A percentile compares a stretch with the other conserved stretches of the same genome.
Conservation (phyloP, 345 rosid genomes). For the Iberis pinnata region DNA sequence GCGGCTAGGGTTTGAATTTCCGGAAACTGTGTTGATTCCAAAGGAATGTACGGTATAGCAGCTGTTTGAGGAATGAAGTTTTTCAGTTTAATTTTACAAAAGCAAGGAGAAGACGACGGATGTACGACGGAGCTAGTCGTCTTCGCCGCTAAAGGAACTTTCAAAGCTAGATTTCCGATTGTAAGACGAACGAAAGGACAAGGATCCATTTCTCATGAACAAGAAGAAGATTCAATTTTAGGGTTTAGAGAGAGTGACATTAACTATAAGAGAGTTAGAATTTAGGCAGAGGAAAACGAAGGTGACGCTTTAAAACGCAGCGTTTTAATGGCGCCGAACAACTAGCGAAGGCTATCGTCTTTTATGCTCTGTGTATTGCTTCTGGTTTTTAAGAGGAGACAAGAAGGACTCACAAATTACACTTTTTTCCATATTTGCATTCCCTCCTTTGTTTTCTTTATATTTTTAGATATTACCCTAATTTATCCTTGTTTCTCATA, state of each 20-base stretch:
- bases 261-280: conserved; percentile 1
- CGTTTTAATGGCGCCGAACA: conserved; percentile 27
- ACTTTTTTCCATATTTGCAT: conserved; percentile 18
- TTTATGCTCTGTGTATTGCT: conserved; percentile 1
- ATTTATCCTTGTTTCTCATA: neutral
- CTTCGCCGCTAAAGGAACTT: conserved; percentile 57
- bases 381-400: conserved; percentile 24
- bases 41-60: conserved; percentile 51
- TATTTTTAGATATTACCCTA: neutral
- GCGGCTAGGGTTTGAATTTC: conserved; percentile 45
- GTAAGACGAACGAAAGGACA: conserved; percentile 84
- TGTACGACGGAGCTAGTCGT: conserved; percentile 70
- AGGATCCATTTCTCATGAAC: conserved; percentile 58
- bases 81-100: conserved; percentile 72
- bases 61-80: conserved; percentile 56
- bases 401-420: conserved; percentile 2
- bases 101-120: conserved; percentile 73
- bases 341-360: conserved; percentile 17
- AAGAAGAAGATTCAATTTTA: neutral
- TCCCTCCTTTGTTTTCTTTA: conserved; percentile 14
- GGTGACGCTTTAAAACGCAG: conserved; percentile 15
- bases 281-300: conserved; percentile 8
- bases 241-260: conserved; percentile 23
- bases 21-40: conserved; percentile 39
- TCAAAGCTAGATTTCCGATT: conserved; percentile 61